A percentile compares a stretch with the other conserved stretches of the same genome.
Conservation (phyloP, 2,329 filamentous ascomycete genomes). For the Anthostomella pinea region DNA sequence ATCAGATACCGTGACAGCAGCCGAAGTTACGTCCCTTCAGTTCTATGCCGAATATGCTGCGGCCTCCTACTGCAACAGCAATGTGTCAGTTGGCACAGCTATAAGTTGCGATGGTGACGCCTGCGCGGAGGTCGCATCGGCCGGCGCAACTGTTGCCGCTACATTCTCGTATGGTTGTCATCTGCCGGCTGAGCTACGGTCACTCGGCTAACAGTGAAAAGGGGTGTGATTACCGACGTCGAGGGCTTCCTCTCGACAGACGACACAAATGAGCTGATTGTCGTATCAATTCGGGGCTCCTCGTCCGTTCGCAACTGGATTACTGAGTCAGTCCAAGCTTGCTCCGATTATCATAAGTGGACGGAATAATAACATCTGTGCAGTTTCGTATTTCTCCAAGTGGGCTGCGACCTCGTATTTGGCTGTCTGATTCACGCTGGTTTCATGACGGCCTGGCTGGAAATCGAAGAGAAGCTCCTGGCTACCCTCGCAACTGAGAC, state of each 20-base stretch:
- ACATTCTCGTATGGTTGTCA: constrained; percentile 24
- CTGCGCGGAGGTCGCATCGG: constrained; percentile 44
- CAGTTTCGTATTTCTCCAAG: constrained; percentile 40
- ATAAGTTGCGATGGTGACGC: constrained; percentile 42
- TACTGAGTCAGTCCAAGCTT: constrained; percentile 40
- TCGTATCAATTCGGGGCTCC: constrained; percentile 60
- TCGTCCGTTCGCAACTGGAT: constrained; percentile 60
- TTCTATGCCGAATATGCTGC: constrained; percentile 52
- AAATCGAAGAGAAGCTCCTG: constrained; percentile 44
- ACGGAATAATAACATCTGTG: constrained; percentile 1
- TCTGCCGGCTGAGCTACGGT: neutral
- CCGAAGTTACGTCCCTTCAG: constrained; percentile 39
- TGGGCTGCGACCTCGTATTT: constrained; percentile 35
- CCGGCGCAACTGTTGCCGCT: constrained; percentile 42
- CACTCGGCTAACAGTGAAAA: constrained; percentile 25
- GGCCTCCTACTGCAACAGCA: constrained; percentile 53
- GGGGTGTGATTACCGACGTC: constrained; percentile 42
- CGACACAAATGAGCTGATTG: constrained; percentile 47
- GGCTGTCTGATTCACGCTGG: constrained; percentile 55
- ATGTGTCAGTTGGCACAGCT: constrained; percentile 34
- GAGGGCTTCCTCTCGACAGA: constrained; percentile 53
- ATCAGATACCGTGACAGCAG: constrained; percentile 25
- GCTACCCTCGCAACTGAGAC: constrained; percentile 43
- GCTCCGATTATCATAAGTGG: neutral
- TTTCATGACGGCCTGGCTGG: constrained; percentile 58